Evolutionary conservation across 2,329 filamentous ascomycete species (phyloP).

Genomic region (Epichloe amarillans): DNA sequence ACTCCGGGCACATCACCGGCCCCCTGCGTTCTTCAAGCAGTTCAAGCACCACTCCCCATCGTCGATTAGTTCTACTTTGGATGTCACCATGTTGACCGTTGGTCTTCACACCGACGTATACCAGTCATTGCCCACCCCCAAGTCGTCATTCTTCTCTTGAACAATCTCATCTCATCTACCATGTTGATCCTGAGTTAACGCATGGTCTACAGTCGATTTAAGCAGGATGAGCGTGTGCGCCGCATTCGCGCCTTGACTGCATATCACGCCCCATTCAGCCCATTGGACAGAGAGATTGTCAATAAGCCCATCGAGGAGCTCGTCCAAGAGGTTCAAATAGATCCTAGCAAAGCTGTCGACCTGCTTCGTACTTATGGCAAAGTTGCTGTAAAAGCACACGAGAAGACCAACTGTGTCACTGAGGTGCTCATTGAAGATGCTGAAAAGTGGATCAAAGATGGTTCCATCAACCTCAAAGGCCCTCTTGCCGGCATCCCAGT

Average conservation of each 20-base stretch:
- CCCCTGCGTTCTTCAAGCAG: neutral
- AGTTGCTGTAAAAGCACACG: constrained; percentile 69
- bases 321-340: constrained; percentile 65
- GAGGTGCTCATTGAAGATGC: constrained; percentile 72
- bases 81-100: too few species aligned
- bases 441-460: constrained; percentile 53
- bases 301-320: constrained; percentile 63
- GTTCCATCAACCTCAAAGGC: constrained; percentile 57
- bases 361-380: constrained; percentile 81
- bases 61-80: neutral
- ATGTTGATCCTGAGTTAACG: constrained; percentile 15
- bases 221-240: constrained; percentile 60
- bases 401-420: constrained; percentile 79
- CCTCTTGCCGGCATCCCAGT: constrained; percentile 80
- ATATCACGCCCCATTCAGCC: constrained; percentile 54
- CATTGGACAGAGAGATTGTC: constrained; percentile 53
- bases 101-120: neutral
- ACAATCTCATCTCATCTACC: neutral
- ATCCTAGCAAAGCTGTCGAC: constrained; percentile 49
- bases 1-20: neutral
- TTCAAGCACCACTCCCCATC: neutral
- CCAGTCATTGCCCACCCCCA: neutral
- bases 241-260: constrained; percentile 53
- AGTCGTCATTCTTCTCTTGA: neutral
- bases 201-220: constrained; percentile 46